A percentile compares a stretch with the other conserved stretches of the same genome.
Evolutionary conservation across 2,329 filamentous ascomycete genomes (phyloP).

Genomic region (Nothopassalora personata): DNA sequence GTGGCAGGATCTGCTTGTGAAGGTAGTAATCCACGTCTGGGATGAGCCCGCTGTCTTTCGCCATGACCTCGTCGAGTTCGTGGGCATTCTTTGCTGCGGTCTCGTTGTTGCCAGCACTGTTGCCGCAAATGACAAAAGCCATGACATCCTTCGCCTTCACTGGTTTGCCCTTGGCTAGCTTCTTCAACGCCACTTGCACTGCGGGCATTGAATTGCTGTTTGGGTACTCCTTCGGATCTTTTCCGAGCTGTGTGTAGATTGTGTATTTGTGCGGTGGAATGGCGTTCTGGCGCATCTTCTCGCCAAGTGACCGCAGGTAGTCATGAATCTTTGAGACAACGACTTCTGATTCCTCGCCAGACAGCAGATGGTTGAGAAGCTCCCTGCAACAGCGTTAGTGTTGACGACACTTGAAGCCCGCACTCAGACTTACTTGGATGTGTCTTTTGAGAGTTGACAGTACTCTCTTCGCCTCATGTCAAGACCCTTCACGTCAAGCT

Average conservation of each 20-base stretch:
- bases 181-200: constrained; percentile 87
- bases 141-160: constrained; percentile 94
- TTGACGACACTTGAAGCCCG: neutral
- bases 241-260: constrained; percentile 96
- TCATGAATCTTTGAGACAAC: constrained; percentile 89
- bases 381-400: constrained; percentile 43
- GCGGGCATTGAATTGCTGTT: constrained; percentile 95
- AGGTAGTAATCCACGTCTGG: constrained; percentile 98
- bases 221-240: constrained; percentile 86
- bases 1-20: constrained; percentile 95
- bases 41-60: constrained; percentile 66
- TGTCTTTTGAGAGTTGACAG: constrained; percentile 90
- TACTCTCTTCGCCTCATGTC: constrained; percentile 98
- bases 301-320: constrained; percentile 76
- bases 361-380: constrained; percentile 89
- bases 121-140: constrained; percentile 83
- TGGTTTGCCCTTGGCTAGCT: constrained; percentile 78
- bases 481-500: constrained; percentile 95
- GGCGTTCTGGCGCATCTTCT: constrained; percentile 75
- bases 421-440: constrained; percentile 55
- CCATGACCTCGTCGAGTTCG: constrained; percentile 76
- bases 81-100: constrained; percentile 83
- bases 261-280: constrained; percentile 84
- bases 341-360: constrained; percentile 83
- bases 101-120: constrained; percentile 58